Evolutionary conservation across 106 monocot species (phyloP), one percentile per base, ranked within the genome.

Genomic region (Narthecium ossifragum): DNA sequence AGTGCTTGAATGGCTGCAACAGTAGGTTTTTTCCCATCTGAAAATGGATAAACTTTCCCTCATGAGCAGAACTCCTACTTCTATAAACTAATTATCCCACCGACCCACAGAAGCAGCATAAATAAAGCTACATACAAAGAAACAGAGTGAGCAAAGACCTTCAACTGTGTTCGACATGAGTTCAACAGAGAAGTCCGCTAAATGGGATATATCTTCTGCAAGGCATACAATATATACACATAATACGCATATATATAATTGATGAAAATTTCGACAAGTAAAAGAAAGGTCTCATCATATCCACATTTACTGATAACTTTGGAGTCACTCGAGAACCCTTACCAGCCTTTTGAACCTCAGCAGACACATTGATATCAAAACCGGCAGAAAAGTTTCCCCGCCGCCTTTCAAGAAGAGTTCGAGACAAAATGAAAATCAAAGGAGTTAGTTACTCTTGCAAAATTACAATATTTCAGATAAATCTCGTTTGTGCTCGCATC

Each of bases 1-100:
- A 90, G 86, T 15, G 86, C 96, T 66, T 90, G 87, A 74, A 90
- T 76, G 29, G 96, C 96, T 36, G 90, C 96, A 69, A 98, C 90
- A 49, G 96, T 87, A 73, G 96, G 96, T 59, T 98, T 98, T 56
- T 72, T 83, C 8, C 54, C 90, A 76, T 79, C 96, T 98, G 65
- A 34, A 85, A n/a, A n/a, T n/a, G n/a, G n/a, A n/a, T n/a, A n/a
- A n/a, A n/a, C n/a, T n/a, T n/a, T n/a, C 20, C 26, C n/a, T 48
- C 20, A 51, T 7, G n/a, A 34, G 18, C 5, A 51, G 17, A 26
- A 24, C n/a, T 7, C 32, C 17, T 21, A 63, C 18, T 55, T 6
- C 17, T 4, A 21, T 4, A 62, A 23, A 31, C 26, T n/a, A 25
- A n/a, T n/a, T n/a, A n/a, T n/a, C n/a, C n/a, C n/a, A 14, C n/a